Base-by-base conservation (phyloP, 2,329 filamentous ascomycete genomes). In the Coleophoma cylindrospora region DNA sequence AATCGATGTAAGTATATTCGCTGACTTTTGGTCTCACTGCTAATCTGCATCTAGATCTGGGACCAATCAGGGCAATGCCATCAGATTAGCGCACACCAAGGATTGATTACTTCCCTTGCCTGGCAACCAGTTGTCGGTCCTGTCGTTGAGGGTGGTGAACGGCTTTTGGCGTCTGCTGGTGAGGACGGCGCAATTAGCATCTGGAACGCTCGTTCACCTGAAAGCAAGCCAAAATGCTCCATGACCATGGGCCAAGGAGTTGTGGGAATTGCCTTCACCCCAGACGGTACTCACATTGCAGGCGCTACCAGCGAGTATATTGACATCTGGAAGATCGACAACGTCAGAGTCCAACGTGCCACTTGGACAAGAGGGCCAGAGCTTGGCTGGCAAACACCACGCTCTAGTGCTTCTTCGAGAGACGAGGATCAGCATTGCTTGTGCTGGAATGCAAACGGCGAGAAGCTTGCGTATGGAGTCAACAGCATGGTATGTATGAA, bases 291-390 rank as follows among this genome's bases (percentile, higher is more conserved):
- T 17, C 83, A 83, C 56, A 75, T 86, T 47, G 82, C 82, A 0
- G 81, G 79, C 4, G 81, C 80, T 5, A 84, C 81, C 0, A 73
- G 73, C 17, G 74, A 76, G 34, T 74, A 73, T 50, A 78, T 85
- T 13, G 66, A 84, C 37, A 83, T 86, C 43, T 86, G 82, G 80
- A 84, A 83, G 61, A 76, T 84, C 12, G 80, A 77, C 52, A 81
- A 81, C 47, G 71, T 76, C 43, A 68, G 71, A 22, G 72, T 82
- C 43, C 82, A 82, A 4, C 72, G 79, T 43, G 82, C 82, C 14
- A 79, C 73, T 59, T 86, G 82, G 81, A 77, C 71, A 52, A 69
- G 78, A 53, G 68, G 72, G 22, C 69, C 74, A 10, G 78, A 83
- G 55, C 69, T 73, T 1, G 81, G 79, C 4, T 83, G 80, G 78